Percentiles rank a stretch among this genome's conserved stretches.
Evolutionary conservation across 192 early-diverging fungal species (phyloP).

Genomic region (Funneliformis mosseae): DNA sequence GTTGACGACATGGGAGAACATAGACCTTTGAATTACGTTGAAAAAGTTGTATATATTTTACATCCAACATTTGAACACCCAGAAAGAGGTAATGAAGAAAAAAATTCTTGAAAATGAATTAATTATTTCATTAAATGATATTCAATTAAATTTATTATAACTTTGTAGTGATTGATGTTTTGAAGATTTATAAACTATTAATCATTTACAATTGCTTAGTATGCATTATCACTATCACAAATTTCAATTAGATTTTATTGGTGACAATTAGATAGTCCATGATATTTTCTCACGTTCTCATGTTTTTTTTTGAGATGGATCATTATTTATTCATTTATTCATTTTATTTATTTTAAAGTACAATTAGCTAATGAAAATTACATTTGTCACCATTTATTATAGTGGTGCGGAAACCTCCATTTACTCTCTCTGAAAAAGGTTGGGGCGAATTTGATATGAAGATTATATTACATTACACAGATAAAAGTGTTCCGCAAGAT

Average conservation of each 20-base stretch:
- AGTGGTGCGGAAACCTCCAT: slow-evolving; percentile 55
- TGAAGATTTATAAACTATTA: not conserved
- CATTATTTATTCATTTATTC: not conserved
- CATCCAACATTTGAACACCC: slow-evolving; percentile 54
- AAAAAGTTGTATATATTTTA: slow-evolving; percentile 50
- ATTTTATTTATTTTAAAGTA: not conserved
- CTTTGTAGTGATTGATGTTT: not conserved
- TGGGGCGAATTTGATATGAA: slow-evolving; percentile 68
- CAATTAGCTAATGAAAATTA: not conserved
- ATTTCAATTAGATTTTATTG: too few relatives aligned
- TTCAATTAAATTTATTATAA: not conserved
- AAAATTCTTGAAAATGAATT: not conserved
- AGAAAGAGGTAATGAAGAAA: slow-evolving; percentile 41
- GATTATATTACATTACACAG: slow-evolving; percentile 51
- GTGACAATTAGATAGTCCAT: too few relatives aligned
- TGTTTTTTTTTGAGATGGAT: not conserved
- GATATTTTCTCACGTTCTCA: too few relatives aligned
- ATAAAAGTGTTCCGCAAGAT: slow-evolving; percentile 44
- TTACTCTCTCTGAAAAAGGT: slow-evolving; percentile 54
- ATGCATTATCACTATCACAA: not conserved
- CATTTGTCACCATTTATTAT: not conserved
- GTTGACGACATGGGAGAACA: slow-evolving; percentile 45
- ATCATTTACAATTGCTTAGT: not conserved
- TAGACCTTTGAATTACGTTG: slow-evolving; percentile 42
- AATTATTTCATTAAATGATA: not conserved